Evolutionary conservation across 2,329 filamentous ascomycete genomes (phyloP), one percentile per base, ranked within the genome.

Genomic region (Albophoma yamanashiensis): DNA sequence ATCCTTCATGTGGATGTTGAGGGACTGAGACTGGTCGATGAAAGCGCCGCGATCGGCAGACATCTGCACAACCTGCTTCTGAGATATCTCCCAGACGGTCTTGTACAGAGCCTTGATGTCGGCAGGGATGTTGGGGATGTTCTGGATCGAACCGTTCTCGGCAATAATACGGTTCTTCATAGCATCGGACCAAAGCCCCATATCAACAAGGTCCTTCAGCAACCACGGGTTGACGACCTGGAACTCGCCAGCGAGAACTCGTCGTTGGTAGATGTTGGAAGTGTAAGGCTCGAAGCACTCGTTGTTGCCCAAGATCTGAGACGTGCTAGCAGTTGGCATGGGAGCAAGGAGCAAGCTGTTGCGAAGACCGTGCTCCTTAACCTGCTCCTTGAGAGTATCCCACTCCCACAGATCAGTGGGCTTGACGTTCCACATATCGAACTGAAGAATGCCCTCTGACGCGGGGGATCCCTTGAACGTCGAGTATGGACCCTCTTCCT

Each of bases 131-230:
- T 95, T 97, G 72, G 93, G 90, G 64, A 99, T 93, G 76, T 94
- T 93, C 76, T 97, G 94, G 60, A 99, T 89, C 25, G 93, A 97
- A 66, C 94, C 94, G 67, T 91, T 91, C 64, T 97, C 93, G 61
- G 94, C 89, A 70, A 99, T 99, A 82, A 99, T 99, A 69, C 94
- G 92, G 82, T 99, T 99, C 88, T 99, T 99, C 94, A 99, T 99
- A 79, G 92, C 91, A 78, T 99, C 93, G 56, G 93, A 97, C 94
- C 94, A 99, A 53, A 99, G 83, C 63, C 94, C 94, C 80, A 97
- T 90, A 72, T 99, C 94, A 67, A 99, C 94, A 38, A 99, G 86
- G 70, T 99, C 94, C 82, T 96, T 97, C 63, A 99, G 86, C 64
- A 99, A 79, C 94, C 94, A 99, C 58, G 94, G 94, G 81, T 99